Base-by-base conservation (phyloP, 2,329 filamentous ascomycete genomes). In the Chaetomiaceae sp. region DNA sequence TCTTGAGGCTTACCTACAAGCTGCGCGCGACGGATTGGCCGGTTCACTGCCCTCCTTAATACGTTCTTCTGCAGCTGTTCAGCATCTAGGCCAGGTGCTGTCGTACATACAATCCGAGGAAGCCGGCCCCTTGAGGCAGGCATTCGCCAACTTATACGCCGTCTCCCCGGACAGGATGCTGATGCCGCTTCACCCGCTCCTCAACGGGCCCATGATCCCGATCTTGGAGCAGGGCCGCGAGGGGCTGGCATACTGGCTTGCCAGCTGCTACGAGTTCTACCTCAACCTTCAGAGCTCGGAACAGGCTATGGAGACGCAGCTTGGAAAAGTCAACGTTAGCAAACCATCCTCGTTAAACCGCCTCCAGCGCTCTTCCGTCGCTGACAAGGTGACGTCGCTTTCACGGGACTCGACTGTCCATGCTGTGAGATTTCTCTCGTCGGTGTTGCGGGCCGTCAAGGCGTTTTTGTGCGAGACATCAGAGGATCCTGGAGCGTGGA, bases 381-480 rank as follows among this genome's bases (percentile, higher is more conserved):
- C 72, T 18, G 69, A 71, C 38, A 70, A 73, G 14, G 73, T 81
- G 15, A 70, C 76, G 11, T 70, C 72, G 7, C 73, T 81, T 4
- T 70, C 74, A 0, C 81, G 78, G 51, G 81, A 84, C 54, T 78
- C 79, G 1, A 84, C 81, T 2, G 71, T 74, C 5, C 69, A 70
- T 44, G 67, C 79, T 6, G 70, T 69, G 1, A 62, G 62, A 2
- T 84, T 83, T 51, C 61, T 83, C 4, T 56, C 60, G 2, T 67
- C 65, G 1, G 63, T 69, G 2, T 56, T 79, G 10, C 58, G 61
- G 17, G 58, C 62, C 2, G 56, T 78, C 11, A 67, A 69, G 34
- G 53, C 60, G 4, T 79, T 73, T 55, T 55, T 81, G 2, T 63
- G 62, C 4, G 46, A 47, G 30, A 56, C 65, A 39, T 44, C 63